phyloP scores from a whole-genome alignment of 208 protist genomes.

The Trypanosoma cruzi region DNA sequence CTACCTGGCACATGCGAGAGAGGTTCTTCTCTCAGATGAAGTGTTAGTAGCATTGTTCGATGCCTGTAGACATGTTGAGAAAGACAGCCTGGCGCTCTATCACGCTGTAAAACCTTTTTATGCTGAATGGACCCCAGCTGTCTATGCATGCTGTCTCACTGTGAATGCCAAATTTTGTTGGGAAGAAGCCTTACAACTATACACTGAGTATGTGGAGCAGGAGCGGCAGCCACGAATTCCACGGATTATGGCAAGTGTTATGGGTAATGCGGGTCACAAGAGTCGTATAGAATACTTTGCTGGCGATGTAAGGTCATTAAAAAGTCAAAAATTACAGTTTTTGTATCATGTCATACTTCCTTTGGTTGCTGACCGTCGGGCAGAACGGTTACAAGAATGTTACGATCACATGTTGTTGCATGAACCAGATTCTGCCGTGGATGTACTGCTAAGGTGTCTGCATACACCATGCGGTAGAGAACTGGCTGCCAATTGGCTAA shows the following conservation, averaged over 20 bases:
- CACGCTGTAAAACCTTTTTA: constrained; percentile 47
- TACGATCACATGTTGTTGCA: constrained; percentile 63
- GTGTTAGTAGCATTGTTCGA: constrained; percentile 71
- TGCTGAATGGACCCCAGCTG: constrained; percentile 51
- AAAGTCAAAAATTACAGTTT: constrained; percentile 40
- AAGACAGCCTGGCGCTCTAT: constrained; percentile 54
- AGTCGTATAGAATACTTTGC: not conserved
- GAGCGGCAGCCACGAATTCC: constrained; percentile 3
- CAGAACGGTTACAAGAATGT: constrained; percentile 35
- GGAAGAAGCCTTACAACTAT: constrained; percentile 47
- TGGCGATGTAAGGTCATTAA: not conserved
- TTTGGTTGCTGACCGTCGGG: constrained; percentile 52
- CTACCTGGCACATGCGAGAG: constrained; percentile 59
- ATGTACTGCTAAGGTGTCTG: constrained; percentile 73
- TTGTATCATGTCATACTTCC: constrained; percentile 82
- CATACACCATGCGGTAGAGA: constrained; percentile 33
- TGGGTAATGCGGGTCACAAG: constrained; percentile 7
- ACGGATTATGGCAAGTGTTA: constrained; percentile 18
- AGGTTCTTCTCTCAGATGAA: constrained; percentile 68
- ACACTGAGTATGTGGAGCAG: constrained; percentile 43
- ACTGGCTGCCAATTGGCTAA: constrained; percentile 35
- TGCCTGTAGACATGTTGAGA: constrained; percentile 40
- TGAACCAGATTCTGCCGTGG: constrained; percentile 55
- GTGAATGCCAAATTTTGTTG: constrained; percentile 55
- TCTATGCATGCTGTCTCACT: constrained; percentile 81